These are phyloP conservation scores for Penicillium sp. DNA, from an alignment of 2,329 filamentous ascomycete species.

Conservation along the genomic window DNA sequence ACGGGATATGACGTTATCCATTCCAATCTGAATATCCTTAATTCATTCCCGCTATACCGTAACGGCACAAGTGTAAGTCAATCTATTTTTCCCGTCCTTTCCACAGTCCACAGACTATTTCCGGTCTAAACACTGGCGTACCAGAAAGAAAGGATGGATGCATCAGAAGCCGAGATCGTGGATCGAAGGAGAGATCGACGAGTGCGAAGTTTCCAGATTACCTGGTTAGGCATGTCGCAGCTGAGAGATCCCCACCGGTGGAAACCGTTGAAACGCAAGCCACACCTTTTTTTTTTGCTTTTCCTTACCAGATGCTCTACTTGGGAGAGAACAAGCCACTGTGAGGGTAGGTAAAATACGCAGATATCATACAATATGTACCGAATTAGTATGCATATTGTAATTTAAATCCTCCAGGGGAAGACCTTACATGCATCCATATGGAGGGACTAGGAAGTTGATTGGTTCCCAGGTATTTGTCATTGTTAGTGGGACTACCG, in stretches of 20 bases:
- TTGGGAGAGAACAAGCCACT: not conserved
- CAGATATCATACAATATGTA: not conserved
- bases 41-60: not conserved
- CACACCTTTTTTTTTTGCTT: conserved; percentile 20
- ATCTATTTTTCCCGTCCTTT: conserved; percentile 17
- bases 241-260: conserved; percentile 14
- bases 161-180: conserved; percentile 9
- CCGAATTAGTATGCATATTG: not conserved
- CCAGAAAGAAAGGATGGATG: conserved; percentile 4
- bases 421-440: conserved; percentile 1
- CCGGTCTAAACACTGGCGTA: conserved; percentile 11
- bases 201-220: conserved; percentile 12
- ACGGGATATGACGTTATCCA: conserved; percentile 10
- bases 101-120: conserved; percentile 10
- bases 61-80: not conserved
- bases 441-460: not conserved
- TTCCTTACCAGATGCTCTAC: conserved; percentile 6
- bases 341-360: not conserved
- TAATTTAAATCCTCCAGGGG: not conserved
- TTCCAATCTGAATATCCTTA: not conserved
- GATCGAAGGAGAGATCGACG: conserved; percentile 16
- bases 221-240: conserved; percentile 15
- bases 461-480: conserved; percentile 21
- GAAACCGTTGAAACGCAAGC: conserved; percentile 22
- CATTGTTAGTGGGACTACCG: conserved; percentile 12